phyloP scores from a whole-genome alignment of 306 rosid genomes.

The Inga oerstediana region DNA sequence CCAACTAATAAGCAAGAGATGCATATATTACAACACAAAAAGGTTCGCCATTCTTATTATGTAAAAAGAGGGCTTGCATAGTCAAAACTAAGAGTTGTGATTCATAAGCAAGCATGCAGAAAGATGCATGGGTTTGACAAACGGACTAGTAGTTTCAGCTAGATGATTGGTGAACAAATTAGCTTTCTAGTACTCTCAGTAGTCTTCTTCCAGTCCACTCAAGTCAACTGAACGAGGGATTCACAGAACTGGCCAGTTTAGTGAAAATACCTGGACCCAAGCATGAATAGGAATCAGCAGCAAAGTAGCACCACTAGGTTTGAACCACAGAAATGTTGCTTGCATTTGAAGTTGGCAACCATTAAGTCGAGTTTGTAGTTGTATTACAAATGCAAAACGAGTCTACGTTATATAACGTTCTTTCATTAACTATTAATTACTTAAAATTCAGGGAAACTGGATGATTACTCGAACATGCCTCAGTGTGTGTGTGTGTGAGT shows the following conservation, averaged over 20 bases:
- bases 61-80: background rate
- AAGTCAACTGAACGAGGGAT: background rate
- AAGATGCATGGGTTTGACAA: background rate
- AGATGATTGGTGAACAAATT: background rate
- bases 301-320: background rate
- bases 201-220: background rate
- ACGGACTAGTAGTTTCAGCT: background rate
- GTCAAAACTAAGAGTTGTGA: conserved; percentile 9
- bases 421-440: background rate
- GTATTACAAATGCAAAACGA: background rate
- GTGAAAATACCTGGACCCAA: background rate
- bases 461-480: background rate
- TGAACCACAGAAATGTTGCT: background rate
- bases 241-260: background rate
- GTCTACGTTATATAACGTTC: background rate
- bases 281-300: background rate
- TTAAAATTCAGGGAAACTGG: background rate
- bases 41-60: background rate
- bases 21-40: background rate
- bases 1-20: background rate
- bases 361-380: background rate
- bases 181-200: background rate
- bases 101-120: conserved; percentile 11
- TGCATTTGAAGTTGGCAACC: background rate
- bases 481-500: background rate